Evolutionary conservation across 1,284 basidiomycete species (phyloP), one percentile per base, ranked within the genome.

Genomic region (Polyporus tsugae): DNA sequence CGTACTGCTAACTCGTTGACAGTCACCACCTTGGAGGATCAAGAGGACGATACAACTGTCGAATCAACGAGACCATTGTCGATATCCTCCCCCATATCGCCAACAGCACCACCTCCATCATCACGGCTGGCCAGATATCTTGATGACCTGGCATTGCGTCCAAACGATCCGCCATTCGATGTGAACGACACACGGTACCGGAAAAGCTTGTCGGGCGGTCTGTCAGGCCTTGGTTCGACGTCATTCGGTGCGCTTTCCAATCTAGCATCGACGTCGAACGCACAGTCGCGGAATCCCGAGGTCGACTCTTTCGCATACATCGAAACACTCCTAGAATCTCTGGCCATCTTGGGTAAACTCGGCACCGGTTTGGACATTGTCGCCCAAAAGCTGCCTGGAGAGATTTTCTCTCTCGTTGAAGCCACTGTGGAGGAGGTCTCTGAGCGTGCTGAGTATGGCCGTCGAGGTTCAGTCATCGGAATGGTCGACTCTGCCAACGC

Each of bases 221-320:
- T 64, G 0, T 52, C 72, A 2, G 73, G 73, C 11, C 67, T 78
- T 35, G 70, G 75, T 5, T 68, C 74, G 41, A 72, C 74, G 17
- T 78, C 80, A 25, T 76, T 67, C 52, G 66, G 63, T 60, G 72
- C 57, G 64, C 74, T 70, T 75, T 75, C 66, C 73, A 73, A 69
- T 70, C 65, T 62, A 33, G 62, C 71, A 7, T 62, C 67, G 7
- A 60, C 60, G 5, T 68, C 66, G 65, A 74, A 61, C 63, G 39
- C 66, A 1, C 73, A 67, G 25, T 63, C 71, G 70, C 73, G 79
- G 66, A 97, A 97, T 76, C 95, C 96, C 0, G 98, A 99, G 80
- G 85, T 90, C 22, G 95, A 99, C 79, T 96, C 95, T 0, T 99
- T 98, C 80, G 82, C 90, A 5, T 99, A 99, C 79, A 92, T 99